Conservation (phyloP, 164 flowering plant species). For the Kalanchoe fedtschenkoi region DNA sequence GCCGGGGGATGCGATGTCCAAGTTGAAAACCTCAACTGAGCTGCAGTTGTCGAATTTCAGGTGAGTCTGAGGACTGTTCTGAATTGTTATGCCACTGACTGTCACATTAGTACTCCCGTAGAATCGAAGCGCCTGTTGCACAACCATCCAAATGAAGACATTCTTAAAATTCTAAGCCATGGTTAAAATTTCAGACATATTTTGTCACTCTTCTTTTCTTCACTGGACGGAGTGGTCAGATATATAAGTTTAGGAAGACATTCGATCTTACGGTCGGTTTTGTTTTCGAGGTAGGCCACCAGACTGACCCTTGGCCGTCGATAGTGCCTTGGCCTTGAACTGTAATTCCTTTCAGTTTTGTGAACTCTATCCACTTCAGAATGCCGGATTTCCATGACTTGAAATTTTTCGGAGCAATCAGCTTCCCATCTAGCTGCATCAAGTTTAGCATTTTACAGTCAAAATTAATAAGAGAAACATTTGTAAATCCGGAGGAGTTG, state of each 20-base stretch:
- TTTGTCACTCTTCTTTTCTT: too few relatives aligned
- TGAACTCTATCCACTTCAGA: constrained; percentile 39
- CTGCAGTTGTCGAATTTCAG: constrained; percentile 49
- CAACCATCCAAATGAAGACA: neutral
- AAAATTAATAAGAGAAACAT: neutral
- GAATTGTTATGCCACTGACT: constrained; percentile 48
- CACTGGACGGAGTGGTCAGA: too few relatives aligned
- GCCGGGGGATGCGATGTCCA: constrained; percentile 43
- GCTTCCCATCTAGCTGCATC: constrained; percentile 44
- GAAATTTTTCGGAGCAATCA: constrained; percentile 36
- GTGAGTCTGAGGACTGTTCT: constrained; percentile 52
- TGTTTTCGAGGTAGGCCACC: constrained; percentile 56
- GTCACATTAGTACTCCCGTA: constrained; percentile 39
- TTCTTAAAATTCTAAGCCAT: too few relatives aligned
- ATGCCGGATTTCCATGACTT: constrained; percentile 31
- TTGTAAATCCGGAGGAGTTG: neutral
- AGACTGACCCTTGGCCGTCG: constrained; percentile 46
- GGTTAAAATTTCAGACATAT: too few relatives aligned
- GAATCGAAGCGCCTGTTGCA: constrained; percentile 47
- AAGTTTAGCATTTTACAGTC: neutral
- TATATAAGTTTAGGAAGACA: neutral
- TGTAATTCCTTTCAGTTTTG: constrained; percentile 28
- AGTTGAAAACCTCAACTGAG: constrained; percentile 26
- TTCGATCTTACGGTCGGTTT: constrained; percentile 43
- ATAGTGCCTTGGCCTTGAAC: constrained; percentile 36